Conservation (phyloP, 208 protist genomes). For the Leishmania gerbilli region DNA sequence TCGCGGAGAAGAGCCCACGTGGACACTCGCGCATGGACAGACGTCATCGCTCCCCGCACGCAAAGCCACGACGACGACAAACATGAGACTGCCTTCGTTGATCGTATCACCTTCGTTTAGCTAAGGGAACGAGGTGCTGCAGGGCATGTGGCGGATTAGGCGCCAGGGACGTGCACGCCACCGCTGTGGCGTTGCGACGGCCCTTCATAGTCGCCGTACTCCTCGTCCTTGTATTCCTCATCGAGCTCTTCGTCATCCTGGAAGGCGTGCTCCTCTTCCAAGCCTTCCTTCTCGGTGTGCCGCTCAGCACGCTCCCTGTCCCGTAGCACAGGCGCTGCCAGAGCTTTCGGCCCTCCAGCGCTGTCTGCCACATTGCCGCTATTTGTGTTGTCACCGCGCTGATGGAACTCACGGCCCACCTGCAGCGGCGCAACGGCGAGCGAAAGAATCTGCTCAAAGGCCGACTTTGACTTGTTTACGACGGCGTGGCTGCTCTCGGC, state of each 20-base stretch:
- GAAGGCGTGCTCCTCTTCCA: constrained; percentile 4
- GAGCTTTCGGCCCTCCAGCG: not conserved
- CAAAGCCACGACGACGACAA: not conserved
- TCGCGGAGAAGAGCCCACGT: not conserved
- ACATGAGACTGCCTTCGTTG: not conserved
- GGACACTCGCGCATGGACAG: not conserved
- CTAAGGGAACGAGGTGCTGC: not conserved
- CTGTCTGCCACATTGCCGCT: not conserved
- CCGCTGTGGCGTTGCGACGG: constrained; percentile 2
- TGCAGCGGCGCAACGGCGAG: constrained; percentile 32
- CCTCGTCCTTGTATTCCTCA: constrained; percentile 16
- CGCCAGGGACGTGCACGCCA: not conserved
- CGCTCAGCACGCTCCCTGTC: not conserved
- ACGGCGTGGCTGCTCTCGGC: not conserved
- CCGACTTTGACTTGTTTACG: constrained; percentile 14
- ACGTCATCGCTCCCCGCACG: not conserved
- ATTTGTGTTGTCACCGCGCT: constrained; percentile 23
- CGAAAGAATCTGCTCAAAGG: constrained; percentile 58
- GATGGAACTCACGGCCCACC: constrained; percentile 37
- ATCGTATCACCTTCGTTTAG: not conserved
- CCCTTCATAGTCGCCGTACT: constrained; percentile 30
- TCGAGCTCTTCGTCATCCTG: constrained; percentile 15
- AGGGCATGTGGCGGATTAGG: not conserved
- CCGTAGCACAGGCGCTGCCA: not conserved
- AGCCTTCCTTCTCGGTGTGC: not conserved